Conservation (phyloP, 2,329 filamentous ascomycete species). For the Aspergillus felis region DNA sequence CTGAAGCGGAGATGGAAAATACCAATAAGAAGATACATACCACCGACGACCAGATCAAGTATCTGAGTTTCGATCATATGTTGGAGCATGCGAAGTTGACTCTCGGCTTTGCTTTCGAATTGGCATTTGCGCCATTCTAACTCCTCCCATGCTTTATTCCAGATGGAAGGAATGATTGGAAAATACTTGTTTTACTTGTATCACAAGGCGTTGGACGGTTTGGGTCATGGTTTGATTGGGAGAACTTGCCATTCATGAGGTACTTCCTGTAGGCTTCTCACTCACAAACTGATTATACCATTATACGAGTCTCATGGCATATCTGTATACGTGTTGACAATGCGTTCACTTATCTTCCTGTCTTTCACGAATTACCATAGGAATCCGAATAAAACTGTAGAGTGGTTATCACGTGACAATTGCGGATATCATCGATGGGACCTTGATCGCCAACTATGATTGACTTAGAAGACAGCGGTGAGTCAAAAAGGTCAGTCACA, state of each 20-base stretch:
- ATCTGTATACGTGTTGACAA: neutral
- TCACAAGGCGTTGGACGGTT: conserved; percentile 1
- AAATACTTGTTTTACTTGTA: neutral
- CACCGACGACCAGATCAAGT: conserved; percentile 66
- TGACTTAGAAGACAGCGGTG: neutral
- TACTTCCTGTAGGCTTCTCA: neutral
- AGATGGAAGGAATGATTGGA: neutral
- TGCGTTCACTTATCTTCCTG: neutral
- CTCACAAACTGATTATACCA: neutral
- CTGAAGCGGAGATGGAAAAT: conserved; percentile 58
- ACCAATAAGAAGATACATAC: conserved; percentile 70
- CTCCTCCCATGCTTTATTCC: neutral
- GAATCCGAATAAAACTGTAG: neutral
- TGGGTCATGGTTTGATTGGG: neutral
- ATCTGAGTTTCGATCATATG: conserved; percentile 83
- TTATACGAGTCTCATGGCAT: neutral
- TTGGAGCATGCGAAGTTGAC: conserved; percentile 84
- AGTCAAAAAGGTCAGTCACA: neutral
- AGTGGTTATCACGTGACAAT: neutral
- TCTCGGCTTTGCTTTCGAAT: conserved; percentile 76
- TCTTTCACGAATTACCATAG: neutral
- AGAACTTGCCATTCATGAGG: neutral
- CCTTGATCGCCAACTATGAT: neutral
- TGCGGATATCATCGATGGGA: neutral
- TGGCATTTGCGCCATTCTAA: conserved; percentile 70